These are phyloP conservation scores for Aureobasidium sp. DNA, from an alignment of 2,329 filamentous ascomycete species.

Conservation along the genomic window DNA sequence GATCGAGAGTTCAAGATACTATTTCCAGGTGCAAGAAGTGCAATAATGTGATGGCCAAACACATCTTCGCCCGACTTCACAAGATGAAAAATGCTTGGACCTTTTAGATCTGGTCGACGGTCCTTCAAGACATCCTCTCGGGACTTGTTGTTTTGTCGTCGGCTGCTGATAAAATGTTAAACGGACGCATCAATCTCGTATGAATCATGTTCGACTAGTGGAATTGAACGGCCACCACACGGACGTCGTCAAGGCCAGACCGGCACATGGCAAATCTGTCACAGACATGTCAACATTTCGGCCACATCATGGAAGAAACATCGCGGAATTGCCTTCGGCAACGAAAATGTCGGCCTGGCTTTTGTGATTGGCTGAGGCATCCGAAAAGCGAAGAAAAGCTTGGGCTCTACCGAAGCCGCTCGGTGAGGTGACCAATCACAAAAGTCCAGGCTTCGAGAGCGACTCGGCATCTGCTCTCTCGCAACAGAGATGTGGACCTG, in stretches of 20 bases:
- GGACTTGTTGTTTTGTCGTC: background rate
- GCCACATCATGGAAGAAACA: constrained; percentile 11
- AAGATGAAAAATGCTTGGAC: too few species aligned
- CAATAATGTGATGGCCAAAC: too few species aligned
- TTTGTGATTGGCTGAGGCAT: background rate
- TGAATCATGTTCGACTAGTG: background rate
- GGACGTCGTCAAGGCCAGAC: background rate
- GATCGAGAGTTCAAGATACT: too few species aligned
- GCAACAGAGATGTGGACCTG: constrained; percentile 5
- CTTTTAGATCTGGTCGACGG: too few species aligned
- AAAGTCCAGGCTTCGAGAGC: background rate
- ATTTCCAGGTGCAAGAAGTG: too few species aligned
- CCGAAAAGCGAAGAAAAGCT: background rate
- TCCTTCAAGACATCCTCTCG: background rate
- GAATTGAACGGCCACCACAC: background rate
- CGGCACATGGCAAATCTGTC: constrained; percentile 15
- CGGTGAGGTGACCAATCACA: constrained; percentile 3
- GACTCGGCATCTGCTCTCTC: constrained; percentile 4
- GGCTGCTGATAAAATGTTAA: background rate
- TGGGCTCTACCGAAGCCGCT: background rate
- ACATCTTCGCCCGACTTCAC: too few species aligned
- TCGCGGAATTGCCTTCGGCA: constrained; percentile 13
- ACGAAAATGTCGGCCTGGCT: background rate
- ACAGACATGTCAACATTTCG: constrained; percentile 9
- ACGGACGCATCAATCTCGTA: background rate